Base-by-base conservation (phyloP, 106 monocot species). In the Allium sativum region DNA sequence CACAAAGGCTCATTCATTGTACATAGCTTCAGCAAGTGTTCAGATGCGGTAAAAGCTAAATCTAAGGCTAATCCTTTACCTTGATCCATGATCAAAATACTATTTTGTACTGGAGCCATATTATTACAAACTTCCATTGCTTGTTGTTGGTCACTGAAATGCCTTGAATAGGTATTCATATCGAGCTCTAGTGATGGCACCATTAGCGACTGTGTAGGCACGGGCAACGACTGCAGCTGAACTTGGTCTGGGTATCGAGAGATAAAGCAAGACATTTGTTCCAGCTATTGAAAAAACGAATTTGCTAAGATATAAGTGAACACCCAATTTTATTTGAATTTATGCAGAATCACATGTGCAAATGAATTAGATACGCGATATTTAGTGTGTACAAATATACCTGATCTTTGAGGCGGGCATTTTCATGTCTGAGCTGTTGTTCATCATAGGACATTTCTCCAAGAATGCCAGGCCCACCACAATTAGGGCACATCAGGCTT, bases 351-450 rank as follows among this genome's bases (percentile, higher is more conserved):
- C 15, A 3, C 13, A 2, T 50, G 0, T 50, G 11, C 48, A 50
- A 6, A 50, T 12, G 15, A 50, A 12, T 50, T 12, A 15, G 48
- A 15, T 50, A 12, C 8, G 15, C 13, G 48, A 7, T 50, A 12
- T 21, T 40, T 21, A 19, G 6, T 22, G 40, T 40, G 12, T 22
- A 31, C 9, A 40, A 10, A 20, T 5, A 16, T 59, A 98, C 96
- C 96, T 98, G 87, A 10, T 98, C 96, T 54, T 98, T 98, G 61
- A 98, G 87, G 5, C 91, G 74, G 42, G 91, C 91, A 66, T 98
- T 98, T 73, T 98, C 96, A 5, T 91, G 72, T 48, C 91, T 90
- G 52, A 98, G 78, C 18, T 98, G 87, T 59, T 98, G 91, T 78
- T 98, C 96, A 52, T 98, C 96, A 46, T 76, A 78, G 12, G 91